Evolutionary conservation across 2,329 filamentous ascomycete genomes (phyloP).

Genomic region (Phaeosphaeria sp.): DNA sequence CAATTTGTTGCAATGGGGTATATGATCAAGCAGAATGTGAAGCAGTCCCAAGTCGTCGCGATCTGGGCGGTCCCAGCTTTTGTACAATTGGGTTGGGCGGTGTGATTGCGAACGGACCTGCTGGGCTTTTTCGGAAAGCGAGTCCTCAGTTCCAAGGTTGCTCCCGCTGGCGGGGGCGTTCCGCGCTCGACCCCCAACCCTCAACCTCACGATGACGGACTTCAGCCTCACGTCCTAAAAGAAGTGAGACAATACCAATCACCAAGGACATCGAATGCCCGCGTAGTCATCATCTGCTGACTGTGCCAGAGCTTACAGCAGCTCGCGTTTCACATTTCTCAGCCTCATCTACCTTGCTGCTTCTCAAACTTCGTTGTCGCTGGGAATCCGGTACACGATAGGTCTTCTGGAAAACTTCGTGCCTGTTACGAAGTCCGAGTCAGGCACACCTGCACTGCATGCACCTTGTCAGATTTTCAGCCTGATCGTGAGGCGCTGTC

Average conservation of each 20-base stretch:
- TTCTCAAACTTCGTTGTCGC: neutral
- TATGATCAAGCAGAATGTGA: neutral
- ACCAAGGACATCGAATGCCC: neutral
- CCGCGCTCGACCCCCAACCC: neutral
- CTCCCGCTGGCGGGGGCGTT: neutral
- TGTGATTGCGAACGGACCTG: constrained; percentile 14
- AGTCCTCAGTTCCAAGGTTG: constrained; percentile 15
- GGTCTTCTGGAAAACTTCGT: neutral
- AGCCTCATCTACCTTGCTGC: neutral
- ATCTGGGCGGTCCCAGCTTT: constrained; percentile 1
- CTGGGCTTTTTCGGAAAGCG: constrained; percentile 27
- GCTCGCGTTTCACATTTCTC: neutral
- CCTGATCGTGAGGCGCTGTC: neutral
- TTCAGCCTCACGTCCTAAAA: neutral
- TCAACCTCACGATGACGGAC: neutral
- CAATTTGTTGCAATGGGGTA: neutral
- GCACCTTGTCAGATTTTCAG: neutral
- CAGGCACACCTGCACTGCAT: neutral
- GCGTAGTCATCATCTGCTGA: neutral
- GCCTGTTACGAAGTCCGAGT: neutral
- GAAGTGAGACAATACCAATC: neutral
- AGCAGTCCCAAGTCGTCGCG: neutral
- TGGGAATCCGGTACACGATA: neutral
- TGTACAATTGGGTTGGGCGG: neutral
- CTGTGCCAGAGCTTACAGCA: neutral